A percentile compares a stretch with the other conserved stretches of the same genome.
Conservation (phyloP, 768 basidiomycete species). For the Candolleomyces efflorescens region DNA sequence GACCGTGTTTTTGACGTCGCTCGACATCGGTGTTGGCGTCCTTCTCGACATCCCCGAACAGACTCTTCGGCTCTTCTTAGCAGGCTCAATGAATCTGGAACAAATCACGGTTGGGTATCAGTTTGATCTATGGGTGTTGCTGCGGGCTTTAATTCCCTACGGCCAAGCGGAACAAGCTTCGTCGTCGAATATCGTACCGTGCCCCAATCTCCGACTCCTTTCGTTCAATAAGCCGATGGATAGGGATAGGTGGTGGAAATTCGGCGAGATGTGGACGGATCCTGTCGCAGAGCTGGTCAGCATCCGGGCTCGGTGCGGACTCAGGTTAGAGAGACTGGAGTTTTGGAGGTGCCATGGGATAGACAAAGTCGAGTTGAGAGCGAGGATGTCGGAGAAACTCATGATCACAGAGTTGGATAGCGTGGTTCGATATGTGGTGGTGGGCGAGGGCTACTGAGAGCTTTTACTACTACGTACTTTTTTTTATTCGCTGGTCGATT, state of each 20-base stretch:
- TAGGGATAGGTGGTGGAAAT: constrained; percentile 29
- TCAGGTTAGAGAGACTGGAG: not conserved
- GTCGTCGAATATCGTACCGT: constrained; percentile 8
- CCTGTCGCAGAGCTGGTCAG: constrained; percentile 14
- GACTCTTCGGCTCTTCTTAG: constrained; percentile 9
- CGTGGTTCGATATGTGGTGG: too few species aligned
- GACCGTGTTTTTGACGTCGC: constrained; percentile 17
- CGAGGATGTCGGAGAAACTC: not conserved
- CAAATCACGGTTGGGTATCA: not conserved
- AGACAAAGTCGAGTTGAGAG: not conserved
- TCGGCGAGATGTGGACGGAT: constrained; percentile 25
- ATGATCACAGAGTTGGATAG: too few species aligned
- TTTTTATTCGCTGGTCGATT: too few species aligned
- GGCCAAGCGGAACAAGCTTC: not conserved
- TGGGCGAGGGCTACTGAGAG: too few species aligned
- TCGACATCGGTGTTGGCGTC: constrained; percentile 28
- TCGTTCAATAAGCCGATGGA: constrained; percentile 25
- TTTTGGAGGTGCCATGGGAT: not conserved
- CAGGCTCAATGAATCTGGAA: not conserved
- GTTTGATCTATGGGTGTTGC: constrained; percentile 9
- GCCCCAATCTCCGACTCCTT: constrained; percentile 22
- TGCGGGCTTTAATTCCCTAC: constrained; percentile 2
- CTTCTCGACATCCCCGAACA: constrained; percentile 18
- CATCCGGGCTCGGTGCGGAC: constrained; percentile 4
- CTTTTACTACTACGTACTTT: too few species aligned